Evolutionary conservation across 768 basidiomycete species (phyloP), one percentile per base, ranked within the genome.

Genomic region (Agrocybe chaxingu): DNA sequence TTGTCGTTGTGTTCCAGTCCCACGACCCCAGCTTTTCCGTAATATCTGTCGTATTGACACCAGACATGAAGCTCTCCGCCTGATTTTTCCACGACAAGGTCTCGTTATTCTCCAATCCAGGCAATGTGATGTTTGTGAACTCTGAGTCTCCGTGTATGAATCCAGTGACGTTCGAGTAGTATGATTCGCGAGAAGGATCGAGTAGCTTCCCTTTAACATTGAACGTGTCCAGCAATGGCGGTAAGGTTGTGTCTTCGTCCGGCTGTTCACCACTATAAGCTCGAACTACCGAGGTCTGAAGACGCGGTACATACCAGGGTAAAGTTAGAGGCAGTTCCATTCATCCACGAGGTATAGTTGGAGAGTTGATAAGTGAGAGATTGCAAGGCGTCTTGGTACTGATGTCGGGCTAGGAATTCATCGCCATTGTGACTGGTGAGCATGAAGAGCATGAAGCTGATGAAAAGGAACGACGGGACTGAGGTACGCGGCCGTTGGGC

Each of bases 301-400:
- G 54, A 57, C 32, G 42, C 47, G 37, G 40, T 32, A 64, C 79
- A 42, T 48, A 90, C 89, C 61, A 88, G 62, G 8, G 76, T 76
- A 53, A 88, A 89, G 57, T 89, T 81, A 0, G 85, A 73, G 13
- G 67, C 69, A 7, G 80, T 82, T 6, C 85, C 84, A 58, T 84
- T 82, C 66, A 87, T 66, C 87, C 87, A 92, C 1, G 82, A 78
- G 1, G 85, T 84, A 59, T 79, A 92, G 63, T 91, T 89, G n/a
- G 77, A 77, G 9, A 84, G 65, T 53, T 88, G 81, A 59, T 79
- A 72, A 31, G 74, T 73, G 52, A 90, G 64, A 6, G 74, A 73
- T 30, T 74, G 69, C 4, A 92, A 61, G n/a, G 81, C 71, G 54
- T 89, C 80, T 61, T 86, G 75, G 63, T 86, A 87, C 50, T 82